A percentile compares a stretch with the other conserved stretches of the same genome.
These are phyloP conservation scores for Detonula confervacea DNA, from an alignment of 352 stramenopile species.

Conservation along the genomic window DNA sequence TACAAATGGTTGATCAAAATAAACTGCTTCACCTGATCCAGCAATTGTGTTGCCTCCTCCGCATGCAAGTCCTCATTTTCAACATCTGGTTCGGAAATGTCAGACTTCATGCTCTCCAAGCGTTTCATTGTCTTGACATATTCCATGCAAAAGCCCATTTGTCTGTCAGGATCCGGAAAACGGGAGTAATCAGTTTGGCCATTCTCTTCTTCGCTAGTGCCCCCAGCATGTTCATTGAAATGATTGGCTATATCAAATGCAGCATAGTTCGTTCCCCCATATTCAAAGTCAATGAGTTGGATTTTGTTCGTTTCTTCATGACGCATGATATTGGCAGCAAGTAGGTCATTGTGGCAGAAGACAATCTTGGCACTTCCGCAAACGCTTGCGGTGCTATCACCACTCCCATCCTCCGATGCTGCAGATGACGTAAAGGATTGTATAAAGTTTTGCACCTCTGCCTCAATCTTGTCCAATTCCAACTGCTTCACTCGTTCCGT, in stretches of 20 bases:
- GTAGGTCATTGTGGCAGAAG: constrained; percentile 85
- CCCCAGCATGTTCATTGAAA: constrained; percentile 84
- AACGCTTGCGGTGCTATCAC: constrained; percentile 1
- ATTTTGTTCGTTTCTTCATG: constrained; percentile 42
- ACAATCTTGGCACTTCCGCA: constrained; percentile 31
- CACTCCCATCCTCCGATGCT: neutral
- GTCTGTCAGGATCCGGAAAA: constrained; percentile 52
- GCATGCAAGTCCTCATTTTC: constrained; percentile 7
- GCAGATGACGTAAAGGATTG: neutral
- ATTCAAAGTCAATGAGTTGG: constrained; percentile 86
- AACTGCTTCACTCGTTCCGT: constrained; percentile 54
- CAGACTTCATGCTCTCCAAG: constrained; percentile 7
- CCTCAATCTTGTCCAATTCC: constrained; percentile 56
- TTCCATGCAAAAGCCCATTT: constrained; percentile 57
- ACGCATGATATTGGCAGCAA: constrained; percentile 76
- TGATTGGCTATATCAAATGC: constrained; percentile 86
- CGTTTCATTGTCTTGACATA: constrained; percentile 59
- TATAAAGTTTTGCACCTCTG: constrained; percentile 41
- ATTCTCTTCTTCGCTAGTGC: constrained; percentile 56
- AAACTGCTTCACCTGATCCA: constrained; percentile 70
- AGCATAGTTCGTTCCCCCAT: constrained; percentile 78
- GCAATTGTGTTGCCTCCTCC: constrained; percentile 43
- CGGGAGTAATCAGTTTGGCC: constrained; percentile 65
- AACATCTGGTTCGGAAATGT: constrained; percentile 3
- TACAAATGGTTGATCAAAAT: constrained; percentile 82